These are phyloP conservation scores for Cephaloascus fragrans DNA, from an alignment of 805 yeast genomes.

Conservation along the genomic window DNA sequence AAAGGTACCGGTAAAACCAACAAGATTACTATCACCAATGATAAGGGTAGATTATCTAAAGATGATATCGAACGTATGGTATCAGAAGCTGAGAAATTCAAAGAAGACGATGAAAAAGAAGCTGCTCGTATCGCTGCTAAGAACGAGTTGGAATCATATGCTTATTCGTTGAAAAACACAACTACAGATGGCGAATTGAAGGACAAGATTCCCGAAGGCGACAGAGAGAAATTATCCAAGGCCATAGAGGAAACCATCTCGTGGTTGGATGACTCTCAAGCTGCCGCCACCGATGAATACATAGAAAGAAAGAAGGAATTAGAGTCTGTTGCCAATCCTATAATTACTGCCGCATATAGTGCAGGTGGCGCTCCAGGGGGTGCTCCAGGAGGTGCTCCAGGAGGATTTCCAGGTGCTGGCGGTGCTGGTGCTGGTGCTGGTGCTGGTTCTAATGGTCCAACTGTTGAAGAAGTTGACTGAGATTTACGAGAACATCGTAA, in stretches of 20 bases:
- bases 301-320: conserved; percentile 29
- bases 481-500: too few relatives aligned
- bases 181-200: conserved; percentile 31
- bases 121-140: conserved; percentile 30
- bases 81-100: conserved; percentile 30
- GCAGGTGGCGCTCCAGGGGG: conserved; percentile 15
- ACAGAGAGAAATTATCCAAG: conserved; percentile 27
- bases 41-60: conserved; percentile 35
- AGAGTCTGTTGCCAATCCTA: conserved; percentile 28
- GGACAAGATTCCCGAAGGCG: conserved; percentile 29
- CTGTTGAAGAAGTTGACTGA: conserved; percentile 46
- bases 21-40: conserved; percentile 33
- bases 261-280: conserved; percentile 28
- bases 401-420: conserved; percentile 16
- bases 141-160: conserved; percentile 32
- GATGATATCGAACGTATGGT: conserved; percentile 37
- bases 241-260: conserved; percentile 29
- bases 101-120: conserved; percentile 31
- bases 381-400: conserved; percentile 20
- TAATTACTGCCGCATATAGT: conserved; percentile 18
- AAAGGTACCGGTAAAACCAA: conserved; percentile 35
- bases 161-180: conserved; percentile 29
- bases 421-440: conserved; percentile 23
- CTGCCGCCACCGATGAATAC: conserved; percentile 31
- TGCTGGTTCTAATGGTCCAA: conserved; percentile 35